Evolutionary conservation across 495 filamentous ascomycete genomes (phyloP).

Genomic region (Penicillium desertorum): DNA sequence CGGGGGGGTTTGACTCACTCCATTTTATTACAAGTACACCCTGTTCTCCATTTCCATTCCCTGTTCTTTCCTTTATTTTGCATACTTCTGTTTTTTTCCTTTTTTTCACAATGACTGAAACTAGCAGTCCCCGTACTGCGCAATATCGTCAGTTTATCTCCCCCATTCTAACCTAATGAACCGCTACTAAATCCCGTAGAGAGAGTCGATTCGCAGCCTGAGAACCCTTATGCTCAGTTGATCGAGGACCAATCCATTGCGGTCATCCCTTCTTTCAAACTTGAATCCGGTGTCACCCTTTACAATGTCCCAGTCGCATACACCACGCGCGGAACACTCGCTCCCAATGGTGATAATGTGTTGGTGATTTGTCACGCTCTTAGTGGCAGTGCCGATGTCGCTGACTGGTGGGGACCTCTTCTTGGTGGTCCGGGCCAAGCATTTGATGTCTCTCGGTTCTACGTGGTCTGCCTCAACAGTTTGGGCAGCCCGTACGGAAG

Average conservation of each 20-base stretch:
- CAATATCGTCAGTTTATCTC: conserved; percentile 47
- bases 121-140: conserved; percentile 22
- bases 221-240: conserved; percentile 86
- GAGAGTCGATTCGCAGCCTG: conserved; percentile 66
- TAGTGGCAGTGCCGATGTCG: conserved; percentile 92
- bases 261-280: conserved; percentile 83
- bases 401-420: conserved; percentile 97
- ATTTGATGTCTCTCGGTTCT: conserved; percentile 91
- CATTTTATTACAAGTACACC: conserved; percentile 4
- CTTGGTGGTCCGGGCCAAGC: conserved; percentile 85
- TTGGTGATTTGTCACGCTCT: conserved; percentile 97
- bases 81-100: conserved; percentile 9
- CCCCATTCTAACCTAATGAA: conserved; percentile 15
- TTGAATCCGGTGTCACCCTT: conserved; percentile 88
- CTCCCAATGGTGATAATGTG: conserved; percentile 76
- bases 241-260: conserved; percentile 85
- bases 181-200: conserved; percentile 66
- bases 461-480: conserved; percentile 93
- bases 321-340: conserved; percentile 77
- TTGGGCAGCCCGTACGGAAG: conserved; percentile 95
- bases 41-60: conserved; percentile 8
- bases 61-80: background rate
- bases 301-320: conserved; percentile 91
- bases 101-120: conserved; percentile 33
- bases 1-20: conserved; percentile 15